Evolutionary conservation across 192 early-diverging fungal species (phyloP), one percentile per base, ranked within the genome.

Genomic region (Linderina pennispora): DNA sequence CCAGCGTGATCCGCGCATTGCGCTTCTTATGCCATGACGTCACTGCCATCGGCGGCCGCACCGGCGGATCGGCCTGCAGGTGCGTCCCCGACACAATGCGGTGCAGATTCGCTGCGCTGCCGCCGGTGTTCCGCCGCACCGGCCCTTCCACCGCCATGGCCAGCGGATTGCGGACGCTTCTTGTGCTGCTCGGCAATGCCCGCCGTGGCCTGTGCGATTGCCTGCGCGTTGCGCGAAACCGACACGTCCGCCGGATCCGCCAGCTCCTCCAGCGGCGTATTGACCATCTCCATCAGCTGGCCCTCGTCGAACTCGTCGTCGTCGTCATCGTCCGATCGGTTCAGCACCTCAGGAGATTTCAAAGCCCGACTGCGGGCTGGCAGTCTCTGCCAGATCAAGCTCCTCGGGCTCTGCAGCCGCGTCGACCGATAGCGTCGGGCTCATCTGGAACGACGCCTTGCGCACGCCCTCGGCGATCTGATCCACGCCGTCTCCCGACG

Each of bases 1-100:
- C 92, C 14, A 99, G 82, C 23, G 87, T 84, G 76, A 92, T 87
- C 15, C 77, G 67, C 14, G 82, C 71, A 13, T 56, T 63, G 51
- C 64, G 62, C 59, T 74, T 74, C 58, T 74, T 74, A 44, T 62
- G 70, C 70, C 70, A 74, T 36, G 68, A 72, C 34, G 68, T 72
- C 53, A 72, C 68, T 1, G 68, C 53, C 37, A 72, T 62, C 7
- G 68, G 68, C 5, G 61, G 68, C 1, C 61, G 52, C 57, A 65
- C 33, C 38, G 68, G 68, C 53, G 68, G 68, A 24, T 74, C 70
- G n/a, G 55, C 48, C 43, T 62, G 58, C 55, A 74, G 48, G 24
- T 66, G 71, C 37, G 71, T 74, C 41, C 71, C 71, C 15, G 69
- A 72, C 18, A 58, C 65, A 35, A 72, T 72, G 37, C 69, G 69